phyloP scores from a whole-genome alignment of 169 alveolate species.

The Eimeria tenella region DNA sequence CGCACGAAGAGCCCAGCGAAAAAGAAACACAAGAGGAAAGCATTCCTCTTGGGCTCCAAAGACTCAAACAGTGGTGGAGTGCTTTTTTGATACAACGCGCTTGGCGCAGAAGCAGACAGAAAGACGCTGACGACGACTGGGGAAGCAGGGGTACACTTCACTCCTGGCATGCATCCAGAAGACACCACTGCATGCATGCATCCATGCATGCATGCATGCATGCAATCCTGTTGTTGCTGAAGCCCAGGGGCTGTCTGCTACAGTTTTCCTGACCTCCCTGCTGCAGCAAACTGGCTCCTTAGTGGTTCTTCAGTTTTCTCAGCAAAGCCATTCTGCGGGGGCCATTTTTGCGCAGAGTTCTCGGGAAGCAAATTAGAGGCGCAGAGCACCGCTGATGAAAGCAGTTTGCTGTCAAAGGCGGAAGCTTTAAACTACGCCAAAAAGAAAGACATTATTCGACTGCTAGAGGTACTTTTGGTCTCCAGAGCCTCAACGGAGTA shows the following conservation, averaged over 20 bases:
- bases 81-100: conserved; percentile 40
- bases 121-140: neutral
- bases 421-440: conserved; percentile 14
- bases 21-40: neutral
- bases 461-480: conserved; percentile 18
- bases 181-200: too few relatives aligned
- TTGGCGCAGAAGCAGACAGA: conserved; percentile 21
- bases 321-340: neutral
- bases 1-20: neutral
- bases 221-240: too few relatives aligned
- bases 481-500: neutral
- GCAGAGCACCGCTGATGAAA: neutral
- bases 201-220: neutral
- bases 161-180: neutral
- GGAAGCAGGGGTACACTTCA: neutral
- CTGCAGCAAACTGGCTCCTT: neutral
- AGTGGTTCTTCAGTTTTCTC: neutral
- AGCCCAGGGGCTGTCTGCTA: too few relatives aligned
- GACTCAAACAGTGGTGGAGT: conserved; percentile 30
- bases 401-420: neutral
- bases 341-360: neutral
- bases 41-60: neutral
- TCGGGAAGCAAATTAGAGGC: conserved; percentile 1
- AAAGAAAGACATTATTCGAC: conserved; percentile 7
- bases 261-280: too few relatives aligned